phyloP scores from a whole-genome alignment of 805 yeast genomes.

The Candida sithepensis region DNA sequence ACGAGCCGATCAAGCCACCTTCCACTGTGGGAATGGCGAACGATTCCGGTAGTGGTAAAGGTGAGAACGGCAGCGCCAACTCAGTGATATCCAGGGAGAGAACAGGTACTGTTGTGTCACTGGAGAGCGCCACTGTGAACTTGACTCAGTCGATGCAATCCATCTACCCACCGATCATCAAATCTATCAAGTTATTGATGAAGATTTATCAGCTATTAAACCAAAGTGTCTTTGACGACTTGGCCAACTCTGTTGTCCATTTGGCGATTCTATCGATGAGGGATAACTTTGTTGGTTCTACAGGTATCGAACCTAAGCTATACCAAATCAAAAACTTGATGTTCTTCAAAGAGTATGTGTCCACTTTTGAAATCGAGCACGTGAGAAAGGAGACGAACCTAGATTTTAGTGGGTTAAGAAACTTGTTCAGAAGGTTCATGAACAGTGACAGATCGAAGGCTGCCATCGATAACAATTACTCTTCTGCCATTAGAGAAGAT shows the following conservation, averaged over 20 bases:
- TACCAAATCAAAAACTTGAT: conserved; percentile 71
- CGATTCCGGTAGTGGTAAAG: background rate
- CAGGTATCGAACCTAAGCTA: conserved; percentile 60
- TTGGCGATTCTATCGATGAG: conserved; percentile 64
- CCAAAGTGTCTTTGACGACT: conserved; percentile 76
- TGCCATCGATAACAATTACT: conserved; percentile 16
- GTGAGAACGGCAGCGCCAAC: background rate
- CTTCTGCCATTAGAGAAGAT: conserved; percentile 12
- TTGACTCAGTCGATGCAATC: conserved; percentile 9
- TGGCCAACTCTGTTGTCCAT: conserved; percentile 85
- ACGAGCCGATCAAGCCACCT: conserved; percentile 1
- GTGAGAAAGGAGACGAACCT: conserved; percentile 67
- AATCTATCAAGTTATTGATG: conserved; percentile 65
- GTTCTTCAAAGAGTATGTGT: conserved; percentile 63
- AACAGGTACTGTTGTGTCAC: conserved; percentile 12
- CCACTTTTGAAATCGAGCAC: conserved; percentile 75
- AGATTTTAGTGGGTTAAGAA: conserved; percentile 74
- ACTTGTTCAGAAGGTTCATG: conserved; percentile 36
- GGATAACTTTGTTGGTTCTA: conserved; percentile 43
- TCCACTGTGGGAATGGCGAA: background rate
- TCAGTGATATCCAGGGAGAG: conserved; percentile 2
- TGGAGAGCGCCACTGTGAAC: conserved; percentile 6
- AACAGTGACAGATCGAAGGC: conserved; percentile 21
- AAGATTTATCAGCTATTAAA: conserved; percentile 78
- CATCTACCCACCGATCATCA: conserved; percentile 65